Evolutionary conservation across 2,329 filamentous ascomycete species (phyloP).

Genomic region (Kalaharituber pfeilii): DNA sequence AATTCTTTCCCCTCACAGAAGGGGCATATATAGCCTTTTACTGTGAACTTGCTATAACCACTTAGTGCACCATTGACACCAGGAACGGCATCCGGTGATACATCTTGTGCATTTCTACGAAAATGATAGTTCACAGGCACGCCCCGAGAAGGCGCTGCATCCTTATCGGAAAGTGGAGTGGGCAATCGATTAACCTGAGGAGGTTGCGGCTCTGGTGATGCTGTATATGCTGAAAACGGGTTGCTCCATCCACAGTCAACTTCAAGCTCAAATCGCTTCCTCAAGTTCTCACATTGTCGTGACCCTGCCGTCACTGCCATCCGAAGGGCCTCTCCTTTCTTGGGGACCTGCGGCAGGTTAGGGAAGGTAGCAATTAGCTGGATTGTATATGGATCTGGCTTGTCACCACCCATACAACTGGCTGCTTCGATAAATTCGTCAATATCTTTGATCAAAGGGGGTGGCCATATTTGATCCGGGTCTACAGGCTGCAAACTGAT

Average conservation of each 20-base stretch:
- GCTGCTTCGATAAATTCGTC: slow-evolving; percentile 2
- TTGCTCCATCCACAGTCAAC: slow-evolving; percentile 15
- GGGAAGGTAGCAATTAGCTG: background rate
- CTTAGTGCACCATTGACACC: background rate
- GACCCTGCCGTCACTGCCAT: background rate
- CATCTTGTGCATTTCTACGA: background rate
- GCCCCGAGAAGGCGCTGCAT: background rate
- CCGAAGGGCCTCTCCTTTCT: background rate
- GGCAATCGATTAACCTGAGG: slow-evolving; percentile 10
- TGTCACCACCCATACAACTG: background rate
- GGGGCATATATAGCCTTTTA: slow-evolving; percentile 13
- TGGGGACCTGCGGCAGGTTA: background rate
- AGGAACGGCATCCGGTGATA: background rate
- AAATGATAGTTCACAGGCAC: background rate
- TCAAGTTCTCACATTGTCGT: background rate
- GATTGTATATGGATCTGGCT: slow-evolving; percentile 4
- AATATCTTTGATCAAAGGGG: slow-evolving; percentile 1
- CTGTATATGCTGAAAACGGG: slow-evolving; percentile 5
- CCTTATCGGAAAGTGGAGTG: slow-evolving; percentile 11
- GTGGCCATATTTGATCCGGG: slow-evolving; percentile 10
- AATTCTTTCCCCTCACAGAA: slow-evolving; percentile 18
- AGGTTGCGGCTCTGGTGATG: slow-evolving; percentile 3
- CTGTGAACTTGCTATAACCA: slow-evolving; percentile 6
- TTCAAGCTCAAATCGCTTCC: slow-evolving; percentile 7
- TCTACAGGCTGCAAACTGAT: slow-evolving; percentile 11